A percentile compares a stretch with the other conserved stretches of the same genome.
phyloP scores from a whole-genome alignment of 2,329 filamentous ascomycete genomes.

The Pseudohalonectria lignicola region DNA sequence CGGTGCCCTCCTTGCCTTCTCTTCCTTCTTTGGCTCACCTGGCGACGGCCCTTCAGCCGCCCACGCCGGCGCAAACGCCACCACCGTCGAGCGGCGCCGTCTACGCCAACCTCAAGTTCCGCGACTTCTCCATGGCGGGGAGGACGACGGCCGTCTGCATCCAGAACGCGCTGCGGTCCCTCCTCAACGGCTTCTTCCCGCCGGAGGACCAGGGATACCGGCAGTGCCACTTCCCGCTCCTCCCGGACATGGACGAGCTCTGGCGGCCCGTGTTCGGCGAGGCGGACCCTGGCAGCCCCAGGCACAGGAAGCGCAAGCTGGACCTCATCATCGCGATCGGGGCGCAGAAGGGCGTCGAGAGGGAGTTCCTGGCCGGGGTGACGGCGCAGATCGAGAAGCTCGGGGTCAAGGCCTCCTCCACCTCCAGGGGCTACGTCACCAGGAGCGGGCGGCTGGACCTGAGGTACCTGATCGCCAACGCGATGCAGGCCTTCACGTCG shows the following conservation, averaged over 20 bases:
- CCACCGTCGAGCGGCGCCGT: slow-evolving; percentile 24
- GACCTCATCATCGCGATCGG: slow-evolving; percentile 52
- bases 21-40: too few relatives aligned
- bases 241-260: slow-evolving; percentile 36
- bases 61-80: slow-evolving; percentile 12
- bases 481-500: slow-evolving; percentile 46
- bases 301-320: slow-evolving; percentile 22
- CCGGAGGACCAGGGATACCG: slow-evolving; percentile 32
- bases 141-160: slow-evolving; percentile 37
- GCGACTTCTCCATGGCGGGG: slow-evolving; percentile 28
- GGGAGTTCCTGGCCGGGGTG: slow-evolving; percentile 35
- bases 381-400: slow-evolving; percentile 42
- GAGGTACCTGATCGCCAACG: slow-evolving; percentile 49
- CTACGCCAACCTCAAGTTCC: slow-evolving; percentile 20
- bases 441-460: slow-evolving; percentile 32
- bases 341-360: slow-evolving; percentile 40
- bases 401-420: slow-evolving; percentile 36
- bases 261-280: slow-evolving; percentile 43
- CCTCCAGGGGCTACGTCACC: slow-evolving; percentile 28
- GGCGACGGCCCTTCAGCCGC: slow-evolving; percentile 5
- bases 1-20: too few relatives aligned
- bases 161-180: slow-evolving; percentile 45
- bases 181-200: slow-evolving; percentile 40
- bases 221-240: slow-evolving; percentile 34
- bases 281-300: slow-evolving; percentile 12